Conservation (phyloP, 768 basidiomycete genomes). For the Phylloporus sp. region DNA sequence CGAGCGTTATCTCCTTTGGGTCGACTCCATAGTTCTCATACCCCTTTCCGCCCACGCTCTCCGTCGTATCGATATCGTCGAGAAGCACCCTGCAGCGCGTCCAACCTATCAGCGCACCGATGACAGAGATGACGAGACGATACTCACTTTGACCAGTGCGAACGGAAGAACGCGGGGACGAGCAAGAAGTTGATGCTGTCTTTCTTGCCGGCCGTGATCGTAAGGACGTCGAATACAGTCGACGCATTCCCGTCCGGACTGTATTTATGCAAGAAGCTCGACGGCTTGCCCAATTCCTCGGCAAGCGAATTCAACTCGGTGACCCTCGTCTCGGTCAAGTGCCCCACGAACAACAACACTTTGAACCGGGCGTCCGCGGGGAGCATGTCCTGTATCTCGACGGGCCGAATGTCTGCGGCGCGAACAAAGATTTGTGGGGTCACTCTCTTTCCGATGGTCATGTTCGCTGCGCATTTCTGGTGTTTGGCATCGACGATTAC, state of each 20-base stretch:
- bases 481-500: constrained; percentile 27
- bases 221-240: constrained; percentile 27
- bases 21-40: constrained; percentile 34
- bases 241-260: constrained; percentile 10
- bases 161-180: background rate
- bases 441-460: constrained; percentile 34
- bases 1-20: constrained; percentile 26
- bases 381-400: constrained; percentile 36
- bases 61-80: constrained; percentile 32
- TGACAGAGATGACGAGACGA: background rate
- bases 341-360: constrained; percentile 31
- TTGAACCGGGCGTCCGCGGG: constrained; percentile 34
- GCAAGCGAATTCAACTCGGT: constrained; percentile 23
- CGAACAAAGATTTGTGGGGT: constrained; percentile 31
- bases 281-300: constrained; percentile 17
- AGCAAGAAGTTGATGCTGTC: constrained; percentile 22
- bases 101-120: background rate
- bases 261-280: constrained; percentile 27
- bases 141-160: constrained; percentile 1
- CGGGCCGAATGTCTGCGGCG: constrained; percentile 30
- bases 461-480: constrained; percentile 26
- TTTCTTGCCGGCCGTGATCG: constrained; percentile 26
- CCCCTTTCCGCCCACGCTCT: constrained; percentile 26
- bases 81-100: constrained; percentile 27
- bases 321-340: constrained; percentile 15